Base-by-base conservation (phyloP, 2,329 filamentous ascomycete genomes). In the Fusarium avenaceum region DNA sequence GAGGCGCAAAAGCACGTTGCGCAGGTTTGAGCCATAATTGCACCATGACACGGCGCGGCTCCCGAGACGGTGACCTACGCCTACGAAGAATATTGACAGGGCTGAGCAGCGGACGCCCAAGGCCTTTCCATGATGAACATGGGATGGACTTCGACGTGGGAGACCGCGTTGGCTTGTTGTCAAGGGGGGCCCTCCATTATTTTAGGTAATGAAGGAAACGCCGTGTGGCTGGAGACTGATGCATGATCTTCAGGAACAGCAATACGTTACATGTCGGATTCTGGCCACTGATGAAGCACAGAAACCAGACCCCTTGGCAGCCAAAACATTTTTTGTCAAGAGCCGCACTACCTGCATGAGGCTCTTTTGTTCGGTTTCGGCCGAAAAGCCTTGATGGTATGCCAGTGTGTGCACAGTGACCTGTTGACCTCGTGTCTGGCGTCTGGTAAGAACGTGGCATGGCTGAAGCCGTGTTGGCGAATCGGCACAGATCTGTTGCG, bases 201-300 rank as follows among this genome's bases (percentile, higher is more conserved):
- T 51, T 71, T 71, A 69, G 43, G 65, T 71, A 71, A 71, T 49
- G 26, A 38, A 51, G 55, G 63, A 47, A 44, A 22, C 49, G 46
- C 54, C 52, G 61, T 69, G 65, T 65, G 64, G 51, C 43, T 64
- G 44, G 53, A 42, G 28, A 26, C 33, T 30, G 47, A 52, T 51
- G 61, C 53, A 63, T 65, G 67, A 71, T 70, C 44, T 71, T 71
- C 69, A 71, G 69, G 69, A 64, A 71, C 69, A 54, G 53, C 46
- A 56, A 56, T 69, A 56, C 45, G 61, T 71, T 70, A 66, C 55
- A 64, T 71, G 63, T 47, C 45, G 48, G n/a, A 54, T 40, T 42
- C 48, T 58, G 44, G 54, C 40, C 43, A 48, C 24, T 46, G 24
- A 57, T 46, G 24, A 57, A 54, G 55, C 50, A 55, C 28, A 48